Percentiles rank a stretch among this genome's conserved stretches.
phyloP scores from a whole-genome alignment of 345 rosid genomes.

The Brassica carinata region DNA sequence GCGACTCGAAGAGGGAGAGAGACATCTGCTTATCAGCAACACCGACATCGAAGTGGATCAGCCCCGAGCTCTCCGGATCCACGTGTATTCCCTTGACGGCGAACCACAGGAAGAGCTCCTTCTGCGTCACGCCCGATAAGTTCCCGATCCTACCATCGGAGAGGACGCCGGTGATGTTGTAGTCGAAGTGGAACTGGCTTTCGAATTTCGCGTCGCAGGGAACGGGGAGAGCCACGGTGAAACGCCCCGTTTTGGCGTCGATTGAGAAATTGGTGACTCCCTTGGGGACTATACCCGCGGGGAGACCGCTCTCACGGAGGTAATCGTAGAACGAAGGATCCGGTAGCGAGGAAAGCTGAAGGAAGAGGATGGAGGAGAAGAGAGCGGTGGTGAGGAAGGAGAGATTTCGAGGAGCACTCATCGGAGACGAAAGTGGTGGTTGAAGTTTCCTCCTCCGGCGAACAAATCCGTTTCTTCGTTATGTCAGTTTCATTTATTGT shows the following conservation, averaged over 20 bases:
- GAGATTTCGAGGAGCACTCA: constrained; percentile 16
- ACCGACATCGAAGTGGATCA: constrained; percentile 80
- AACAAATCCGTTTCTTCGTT: neutral
- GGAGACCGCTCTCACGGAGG: constrained; percentile 58
- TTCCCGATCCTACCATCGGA: constrained; percentile 64
- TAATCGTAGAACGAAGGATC: constrained; percentile 50
- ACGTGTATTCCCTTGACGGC: constrained; percentile 74
- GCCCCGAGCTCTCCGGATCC: constrained; percentile 72
- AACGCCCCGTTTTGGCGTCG: constrained; percentile 55
- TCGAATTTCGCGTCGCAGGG: constrained; percentile 81
- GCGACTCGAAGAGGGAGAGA: constrained; percentile 75
- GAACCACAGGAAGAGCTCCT: constrained; percentile 86
- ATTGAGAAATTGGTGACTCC: constrained; percentile 62
- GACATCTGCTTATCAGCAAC: constrained; percentile 80
- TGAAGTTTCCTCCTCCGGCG: too few species aligned
- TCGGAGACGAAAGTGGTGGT: neutral
- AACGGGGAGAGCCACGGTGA: constrained; percentile 54
- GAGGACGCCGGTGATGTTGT: constrained; percentile 65
- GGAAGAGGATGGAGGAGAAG: constrained; percentile 2
- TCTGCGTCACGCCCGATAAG: constrained; percentile 71
- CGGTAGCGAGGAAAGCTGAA: constrained; percentile 12
- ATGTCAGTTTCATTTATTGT: neutral
- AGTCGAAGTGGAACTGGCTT: constrained; percentile 78
- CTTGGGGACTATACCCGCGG: constrained; percentile 75
- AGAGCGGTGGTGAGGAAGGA: neutral